Conservation (phyloP, 371 early-diverging fungal species). For the Mortierella sp. region DNA sequence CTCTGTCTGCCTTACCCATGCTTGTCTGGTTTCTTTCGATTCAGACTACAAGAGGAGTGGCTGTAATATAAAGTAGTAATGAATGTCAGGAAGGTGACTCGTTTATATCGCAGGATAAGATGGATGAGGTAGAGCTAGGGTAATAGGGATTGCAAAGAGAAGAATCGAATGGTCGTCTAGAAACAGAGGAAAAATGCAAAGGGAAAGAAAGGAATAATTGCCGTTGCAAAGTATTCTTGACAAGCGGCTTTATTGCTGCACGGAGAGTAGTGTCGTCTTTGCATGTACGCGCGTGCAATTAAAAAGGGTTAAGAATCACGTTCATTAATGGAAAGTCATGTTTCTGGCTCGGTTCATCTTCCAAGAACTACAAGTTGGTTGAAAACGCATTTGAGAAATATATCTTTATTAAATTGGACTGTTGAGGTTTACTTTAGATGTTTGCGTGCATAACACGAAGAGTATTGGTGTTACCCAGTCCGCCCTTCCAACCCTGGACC, state of each 20-base stretch:
- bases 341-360: no score
- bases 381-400: no score
- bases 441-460: slow-evolving; percentile 71
- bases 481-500: slow-evolving; percentile 83
- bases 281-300: slow-evolving; percentile 12
- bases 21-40: neutral
- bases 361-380: no score
- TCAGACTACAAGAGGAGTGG: neutral
- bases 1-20: neutral
- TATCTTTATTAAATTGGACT: no score
- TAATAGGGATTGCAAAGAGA: neutral
- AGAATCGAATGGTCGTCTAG: neutral
- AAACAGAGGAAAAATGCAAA: neutral
- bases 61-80: neutral
- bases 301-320: slow-evolving; percentile 3
- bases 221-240: no score
- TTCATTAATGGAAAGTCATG: slow-evolving; percentile 3
- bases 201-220: neutral
- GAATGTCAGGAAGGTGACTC: no score
- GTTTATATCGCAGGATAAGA: neutral
- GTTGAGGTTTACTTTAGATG: no score
- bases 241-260: no score
- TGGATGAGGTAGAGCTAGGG: neutral
- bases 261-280: no score
- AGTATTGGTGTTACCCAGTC: slow-evolving; percentile 80